These are phyloP conservation scores for Cyberlindnera amylophila DNA, from an alignment of 805 yeast species.

Conservation along the genomic window DNA sequence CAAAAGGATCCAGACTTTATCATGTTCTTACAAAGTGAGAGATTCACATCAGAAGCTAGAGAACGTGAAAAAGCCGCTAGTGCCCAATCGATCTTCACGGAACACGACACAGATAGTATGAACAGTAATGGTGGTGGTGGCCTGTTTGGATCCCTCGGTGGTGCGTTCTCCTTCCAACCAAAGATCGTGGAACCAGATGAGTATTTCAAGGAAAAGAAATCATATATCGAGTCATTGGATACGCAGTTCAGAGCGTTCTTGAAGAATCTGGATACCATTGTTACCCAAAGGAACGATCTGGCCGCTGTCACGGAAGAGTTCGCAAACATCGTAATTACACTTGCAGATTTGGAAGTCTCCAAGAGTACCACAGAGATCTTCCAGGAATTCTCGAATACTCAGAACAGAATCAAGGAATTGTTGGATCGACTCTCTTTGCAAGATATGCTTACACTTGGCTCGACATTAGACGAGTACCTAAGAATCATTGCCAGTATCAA, in stretches of 20 bases:
- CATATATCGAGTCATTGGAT: constrained; percentile 69
- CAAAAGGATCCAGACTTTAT: constrained; percentile 73
- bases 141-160: constrained; percentile 64
- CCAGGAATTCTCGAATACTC: constrained; percentile 67
- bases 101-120: constrained; percentile 31
- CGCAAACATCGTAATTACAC: constrained; percentile 47
- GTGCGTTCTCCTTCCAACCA: constrained; percentile 59
- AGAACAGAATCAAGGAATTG: constrained; percentile 64
- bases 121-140: constrained; percentile 44
- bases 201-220: constrained; percentile 66
- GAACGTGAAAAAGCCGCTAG: constrained; percentile 56
- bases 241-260: constrained; percentile 64
- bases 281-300: constrained; percentile 72
- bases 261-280: constrained; percentile 68
- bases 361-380: constrained; percentile 61
- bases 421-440: constrained; percentile 76
- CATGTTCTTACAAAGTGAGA: constrained; percentile 71
- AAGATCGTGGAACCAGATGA: constrained; percentile 77
- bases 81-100: constrained; percentile 35
- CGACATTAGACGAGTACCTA: constrained; percentile 83
- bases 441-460: constrained; percentile 81
- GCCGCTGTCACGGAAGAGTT: constrained; percentile 67
- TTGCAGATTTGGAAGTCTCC: constrained; percentile 75
- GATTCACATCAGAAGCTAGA: constrained; percentile 66
- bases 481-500: constrained; percentile 73